phyloP scores from a whole-genome alignment of 805 yeast genomes.

The Metschnikowia continentalis region DNA sequence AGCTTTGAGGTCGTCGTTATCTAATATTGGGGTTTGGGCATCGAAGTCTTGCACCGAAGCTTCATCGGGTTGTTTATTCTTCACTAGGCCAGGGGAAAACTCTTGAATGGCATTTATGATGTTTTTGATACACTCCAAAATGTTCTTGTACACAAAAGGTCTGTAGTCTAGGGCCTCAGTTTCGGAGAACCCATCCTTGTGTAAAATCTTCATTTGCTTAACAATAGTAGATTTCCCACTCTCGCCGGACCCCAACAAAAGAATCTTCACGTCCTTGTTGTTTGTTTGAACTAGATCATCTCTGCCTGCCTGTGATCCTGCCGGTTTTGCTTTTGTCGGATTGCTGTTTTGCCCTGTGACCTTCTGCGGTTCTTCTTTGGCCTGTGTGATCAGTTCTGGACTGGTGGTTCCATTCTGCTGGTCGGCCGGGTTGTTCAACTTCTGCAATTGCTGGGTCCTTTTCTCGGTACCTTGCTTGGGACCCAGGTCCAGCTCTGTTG shows the following conservation, averaged over 20 bases:
- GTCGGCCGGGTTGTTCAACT: background rate
- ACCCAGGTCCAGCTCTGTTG: constrained; percentile 1
- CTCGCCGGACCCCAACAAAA: constrained; percentile 85
- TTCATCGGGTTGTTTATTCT: constrained; percentile 10
- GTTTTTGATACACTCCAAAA: constrained; percentile 71
- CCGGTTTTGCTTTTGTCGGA: background rate
- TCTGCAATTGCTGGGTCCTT: constrained; percentile 2
- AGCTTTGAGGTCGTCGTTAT: constrained; percentile 38
- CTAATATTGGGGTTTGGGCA: constrained; percentile 19
- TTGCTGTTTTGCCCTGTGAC: background rate
- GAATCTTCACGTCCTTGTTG: constrained; percentile 59
- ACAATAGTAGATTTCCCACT: constrained; percentile 77
- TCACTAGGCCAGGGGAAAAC: constrained; percentile 40
- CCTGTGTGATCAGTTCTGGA: background rate
- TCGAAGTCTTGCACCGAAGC: constrained; percentile 5
- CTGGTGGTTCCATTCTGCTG: background rate
- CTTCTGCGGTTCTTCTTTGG: background rate
- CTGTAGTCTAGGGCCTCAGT: constrained; percentile 71
- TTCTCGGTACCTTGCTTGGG: background rate
- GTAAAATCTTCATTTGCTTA: constrained; percentile 76
- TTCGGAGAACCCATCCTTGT: constrained; percentile 65
- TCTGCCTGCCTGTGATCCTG: constrained; percentile 2
- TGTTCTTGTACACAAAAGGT: constrained; percentile 74
- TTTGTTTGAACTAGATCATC: constrained; percentile 10
- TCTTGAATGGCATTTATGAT: constrained; percentile 63